phyloP scores from a whole-genome alignment of 345 rosid species.

The Noccaea bulbosa region DNA sequence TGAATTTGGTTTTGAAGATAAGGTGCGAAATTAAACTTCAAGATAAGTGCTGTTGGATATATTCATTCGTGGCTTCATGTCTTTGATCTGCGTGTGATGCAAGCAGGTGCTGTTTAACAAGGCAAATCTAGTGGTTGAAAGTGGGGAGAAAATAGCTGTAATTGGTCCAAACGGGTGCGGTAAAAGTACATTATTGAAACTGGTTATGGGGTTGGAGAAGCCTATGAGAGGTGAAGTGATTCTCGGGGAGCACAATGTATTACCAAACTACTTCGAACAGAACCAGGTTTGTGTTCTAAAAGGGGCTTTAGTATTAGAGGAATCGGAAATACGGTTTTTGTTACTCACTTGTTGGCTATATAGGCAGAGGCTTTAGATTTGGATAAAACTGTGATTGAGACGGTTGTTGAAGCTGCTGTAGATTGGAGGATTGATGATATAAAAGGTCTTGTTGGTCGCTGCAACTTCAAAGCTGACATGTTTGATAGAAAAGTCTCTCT shows the following conservation, averaged over 20 bases:
- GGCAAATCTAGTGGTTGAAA: conserved; percentile 68
- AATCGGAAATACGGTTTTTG: not conserved
- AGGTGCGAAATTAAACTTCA: conserved; percentile 48
- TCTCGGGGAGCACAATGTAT: conserved; percentile 88
- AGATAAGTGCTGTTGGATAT: not conserved
- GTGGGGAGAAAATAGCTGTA: conserved; percentile 82
- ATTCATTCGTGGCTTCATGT: not conserved
- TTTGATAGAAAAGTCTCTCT: conserved; percentile 87
- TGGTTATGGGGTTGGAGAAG: conserved; percentile 78
- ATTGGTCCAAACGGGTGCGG: conserved; percentile 98
- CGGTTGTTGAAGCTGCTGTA: conserved; percentile 85
- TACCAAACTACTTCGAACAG: conserved; percentile 98
- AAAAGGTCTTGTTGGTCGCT: conserved; percentile 97
- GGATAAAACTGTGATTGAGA: conserved; percentile 84
- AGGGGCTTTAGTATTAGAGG: not conserved
- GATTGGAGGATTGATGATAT: conserved; percentile 95
- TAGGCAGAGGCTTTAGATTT: conserved; percentile 95
- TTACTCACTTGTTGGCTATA: conserved; percentile 29
- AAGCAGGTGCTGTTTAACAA: conserved; percentile 62
- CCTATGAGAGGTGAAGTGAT: conserved; percentile 68
- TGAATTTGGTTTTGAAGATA: conserved; percentile 68
- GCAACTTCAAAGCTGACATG: conserved; percentile 95
- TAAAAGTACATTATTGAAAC: conserved; percentile 81
- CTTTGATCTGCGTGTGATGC: conserved; percentile 21
- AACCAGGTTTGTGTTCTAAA: conserved; percentile 70